phyloP scores from a whole-genome alignment of 2,329 filamentous ascomycete species.

The Nigrospora osmanthi region DNA sequence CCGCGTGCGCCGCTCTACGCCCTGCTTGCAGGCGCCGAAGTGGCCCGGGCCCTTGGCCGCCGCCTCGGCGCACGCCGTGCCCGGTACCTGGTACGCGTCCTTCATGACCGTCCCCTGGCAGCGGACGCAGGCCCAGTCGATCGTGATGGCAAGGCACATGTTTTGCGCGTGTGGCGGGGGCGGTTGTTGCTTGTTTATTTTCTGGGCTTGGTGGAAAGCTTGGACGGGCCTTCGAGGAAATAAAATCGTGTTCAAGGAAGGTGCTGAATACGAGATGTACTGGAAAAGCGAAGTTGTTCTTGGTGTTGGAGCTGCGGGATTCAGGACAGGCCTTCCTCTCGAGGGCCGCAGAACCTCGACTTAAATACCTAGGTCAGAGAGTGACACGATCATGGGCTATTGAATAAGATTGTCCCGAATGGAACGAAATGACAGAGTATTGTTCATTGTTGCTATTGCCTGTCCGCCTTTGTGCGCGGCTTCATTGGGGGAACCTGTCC shows the following conservation, averaged over 20 bases:
- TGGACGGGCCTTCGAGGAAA: neutral
- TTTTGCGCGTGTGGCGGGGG: neutral
- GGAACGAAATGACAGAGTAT: too few species aligned
- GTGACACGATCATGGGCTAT: too few species aligned
- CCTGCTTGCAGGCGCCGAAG: neutral
- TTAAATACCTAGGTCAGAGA: too few species aligned
- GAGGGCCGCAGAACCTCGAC: too few species aligned
- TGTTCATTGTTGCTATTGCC: too few species aligned
- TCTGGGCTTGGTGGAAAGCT: neutral
- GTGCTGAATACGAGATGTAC: neutral
- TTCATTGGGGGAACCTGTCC: too few species aligned
- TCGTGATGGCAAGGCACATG: neutral
- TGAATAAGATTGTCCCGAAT: too few species aligned
- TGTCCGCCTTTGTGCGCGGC: too few species aligned
- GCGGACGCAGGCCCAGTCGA: neutral
- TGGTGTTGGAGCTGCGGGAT: neutral
- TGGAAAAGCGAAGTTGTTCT: neutral
- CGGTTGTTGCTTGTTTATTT: neutral
- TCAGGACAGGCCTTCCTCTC: too few species aligned
- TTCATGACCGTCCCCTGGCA: neutral
- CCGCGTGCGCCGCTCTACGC: neutral
- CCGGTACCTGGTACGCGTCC: neutral
- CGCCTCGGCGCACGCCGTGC: neutral
- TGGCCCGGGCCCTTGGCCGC: neutral
- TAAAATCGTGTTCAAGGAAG: neutral